These are phyloP conservation scores for Torulaspora gathmanii DNA, from an alignment of 805 yeast species.

Conservation along the genomic window DNA sequence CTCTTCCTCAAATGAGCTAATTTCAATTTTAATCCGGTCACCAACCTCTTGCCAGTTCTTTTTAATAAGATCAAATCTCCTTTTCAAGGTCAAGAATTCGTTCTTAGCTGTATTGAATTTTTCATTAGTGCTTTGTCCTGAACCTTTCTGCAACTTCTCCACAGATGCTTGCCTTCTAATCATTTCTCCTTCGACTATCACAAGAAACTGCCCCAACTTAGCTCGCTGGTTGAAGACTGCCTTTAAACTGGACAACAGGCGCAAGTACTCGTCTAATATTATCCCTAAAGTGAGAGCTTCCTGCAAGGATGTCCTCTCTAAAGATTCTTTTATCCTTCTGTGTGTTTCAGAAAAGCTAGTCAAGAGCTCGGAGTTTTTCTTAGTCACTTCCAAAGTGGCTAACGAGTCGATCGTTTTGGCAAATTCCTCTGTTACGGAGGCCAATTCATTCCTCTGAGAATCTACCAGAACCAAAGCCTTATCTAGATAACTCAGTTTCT, in stretches of 20 bases:
- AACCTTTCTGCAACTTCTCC: slow-evolving; percentile 44
- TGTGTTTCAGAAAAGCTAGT: slow-evolving; percentile 70
- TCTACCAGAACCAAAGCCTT: slow-evolving; percentile 70
- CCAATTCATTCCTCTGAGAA: slow-evolving; percentile 69
- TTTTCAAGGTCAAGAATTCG: slow-evolving; percentile 55
- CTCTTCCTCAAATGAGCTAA: slow-evolving; percentile 63
- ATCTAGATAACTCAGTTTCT: slow-evolving; percentile 62
- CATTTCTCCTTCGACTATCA: slow-evolving; percentile 46
- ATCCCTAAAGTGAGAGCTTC: slow-evolving; percentile 83
- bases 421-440: slow-evolving; percentile 65
- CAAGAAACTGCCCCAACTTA: slow-evolving; percentile 46
- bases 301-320: slow-evolving; percentile 74
- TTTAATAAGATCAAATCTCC: slow-evolving; percentile 49
- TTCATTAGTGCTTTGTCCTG: slow-evolving; percentile 52
- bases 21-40: slow-evolving; percentile 60
- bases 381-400: slow-evolving; percentile 70
- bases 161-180: slow-evolving; percentile 44
- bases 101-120: slow-evolving; percentile 52
- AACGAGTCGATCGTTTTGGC: slow-evolving; percentile 51
- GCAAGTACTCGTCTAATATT: slow-evolving; percentile 80
- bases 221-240: slow-evolving; percentile 70
- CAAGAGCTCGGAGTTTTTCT: slow-evolving; percentile 57
- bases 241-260: slow-evolving; percentile 70
- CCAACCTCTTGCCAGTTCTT: slow-evolving; percentile 60
- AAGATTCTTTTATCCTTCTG: slow-evolving; percentile 60